phyloP scores from a whole-genome alignment of 352 stramenopile species.

The Phytophthora sojae region DNA sequence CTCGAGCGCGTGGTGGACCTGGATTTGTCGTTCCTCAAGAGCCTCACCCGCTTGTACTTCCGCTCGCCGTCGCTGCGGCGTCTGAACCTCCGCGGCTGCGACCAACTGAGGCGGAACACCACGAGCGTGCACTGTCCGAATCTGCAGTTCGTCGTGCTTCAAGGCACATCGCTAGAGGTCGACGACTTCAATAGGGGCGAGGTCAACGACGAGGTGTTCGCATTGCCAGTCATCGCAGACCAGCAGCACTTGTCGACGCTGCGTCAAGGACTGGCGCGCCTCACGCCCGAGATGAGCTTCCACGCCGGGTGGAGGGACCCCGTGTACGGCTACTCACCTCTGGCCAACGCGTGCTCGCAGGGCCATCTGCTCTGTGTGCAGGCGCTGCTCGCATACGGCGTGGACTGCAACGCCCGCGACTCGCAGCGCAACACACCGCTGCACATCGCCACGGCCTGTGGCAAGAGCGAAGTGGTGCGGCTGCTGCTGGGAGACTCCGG shows the following conservation, averaged over 20 bases:
- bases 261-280: slow-evolving; percentile 51
- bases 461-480: no score
- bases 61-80: slow-evolving; percentile 46
- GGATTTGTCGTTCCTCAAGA: slow-evolving; percentile 72
- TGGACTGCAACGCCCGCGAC: no score
- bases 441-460: no score
- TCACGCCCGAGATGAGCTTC: slow-evolving; percentile 66
- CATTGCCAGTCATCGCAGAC: slow-evolving; percentile 9
- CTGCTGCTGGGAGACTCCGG: no score
- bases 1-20: slow-evolving; percentile 38
- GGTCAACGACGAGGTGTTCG: slow-evolving; percentile 28
- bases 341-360: no score
- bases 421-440: no score
- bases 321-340: no score
- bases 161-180: no score
- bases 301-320: no score
- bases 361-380: no score
- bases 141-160: slow-evolving; percentile 45
- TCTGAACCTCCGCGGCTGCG: slow-evolving; percentile 60
- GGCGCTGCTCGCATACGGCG: no score
- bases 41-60: slow-evolving; percentile 62
- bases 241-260: slow-evolving; percentile 42
- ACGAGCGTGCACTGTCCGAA: slow-evolving; percentile 51
- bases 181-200: slow-evolving; percentile 49
- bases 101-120: slow-evolving; percentile 45